These are phyloP conservation scores for Rhodomyrtus tomentosa DNA, from an alignment of 345 rosid species.

Conservation along the genomic window DNA sequence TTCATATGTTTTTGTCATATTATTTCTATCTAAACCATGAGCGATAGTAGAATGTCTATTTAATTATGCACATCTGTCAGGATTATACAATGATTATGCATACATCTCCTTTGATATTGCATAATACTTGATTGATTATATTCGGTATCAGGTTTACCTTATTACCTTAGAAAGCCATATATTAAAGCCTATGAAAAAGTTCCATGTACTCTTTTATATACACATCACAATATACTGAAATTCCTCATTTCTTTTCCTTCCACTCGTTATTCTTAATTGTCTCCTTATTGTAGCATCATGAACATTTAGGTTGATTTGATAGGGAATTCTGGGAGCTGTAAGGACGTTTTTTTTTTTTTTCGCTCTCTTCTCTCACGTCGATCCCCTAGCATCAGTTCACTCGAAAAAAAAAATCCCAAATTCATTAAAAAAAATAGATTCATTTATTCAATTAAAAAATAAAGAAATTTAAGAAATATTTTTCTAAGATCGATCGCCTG, in stretches of 20 bases:
- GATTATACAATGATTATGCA: too few species aligned
- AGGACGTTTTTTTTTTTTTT: not conserved
- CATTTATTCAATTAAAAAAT: accelerated
- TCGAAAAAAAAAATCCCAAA: not conserved
- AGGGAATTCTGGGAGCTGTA: not conserved
- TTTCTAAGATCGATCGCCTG: accelerated
- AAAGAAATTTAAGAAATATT: accelerated
- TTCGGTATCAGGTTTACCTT: too few species aligned
- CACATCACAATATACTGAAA: too few species aligned
- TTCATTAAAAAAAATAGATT: not conserved
- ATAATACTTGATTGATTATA: too few species aligned
- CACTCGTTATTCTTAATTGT: not conserved
- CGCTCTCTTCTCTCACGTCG: not conserved
- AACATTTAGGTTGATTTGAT: not conserved
- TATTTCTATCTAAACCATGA: not conserved
- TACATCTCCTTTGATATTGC: too few species aligned
- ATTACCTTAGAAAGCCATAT: too few species aligned
- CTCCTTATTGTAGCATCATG: not conserved
- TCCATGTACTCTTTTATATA: too few species aligned
- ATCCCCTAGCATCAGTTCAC: not conserved
- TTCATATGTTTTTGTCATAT: not conserved
- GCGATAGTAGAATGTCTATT: too few species aligned
- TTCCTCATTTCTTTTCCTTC: too few species aligned
- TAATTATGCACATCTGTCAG: too few species aligned
- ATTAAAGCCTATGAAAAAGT: too few species aligned